Conservation (phyloP, 345 rosid species). For the Balakata baccata region DNA sequence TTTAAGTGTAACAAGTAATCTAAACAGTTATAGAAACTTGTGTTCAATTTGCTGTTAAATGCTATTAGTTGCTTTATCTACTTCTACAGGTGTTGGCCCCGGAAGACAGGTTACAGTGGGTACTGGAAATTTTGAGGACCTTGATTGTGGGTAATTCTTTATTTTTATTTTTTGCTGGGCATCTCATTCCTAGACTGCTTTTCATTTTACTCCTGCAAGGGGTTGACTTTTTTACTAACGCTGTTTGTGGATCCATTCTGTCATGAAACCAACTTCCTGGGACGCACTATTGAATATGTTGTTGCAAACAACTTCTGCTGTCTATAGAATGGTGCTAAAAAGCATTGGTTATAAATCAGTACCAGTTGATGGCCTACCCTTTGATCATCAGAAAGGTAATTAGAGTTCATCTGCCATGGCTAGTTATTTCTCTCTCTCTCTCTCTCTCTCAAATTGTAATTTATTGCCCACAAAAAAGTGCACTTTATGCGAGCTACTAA, state of each 20-base stretch:
- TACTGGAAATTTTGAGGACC: slow-evolving; percentile 68
- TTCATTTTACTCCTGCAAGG: neutral
- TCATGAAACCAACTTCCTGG: neutral
- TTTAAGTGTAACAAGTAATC: neutral
- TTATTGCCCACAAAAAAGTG: neutral
- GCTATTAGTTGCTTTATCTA: neutral
- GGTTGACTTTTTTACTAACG: neutral
- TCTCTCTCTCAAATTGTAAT: neutral
- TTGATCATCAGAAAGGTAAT: slow-evolving; percentile 75
- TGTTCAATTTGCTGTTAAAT: neutral
- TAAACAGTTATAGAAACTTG: neutral
- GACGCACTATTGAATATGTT: slow-evolving; percentile 4
- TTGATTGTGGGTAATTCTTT: slow-evolving; percentile 63
- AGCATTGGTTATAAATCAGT: slow-evolving; percentile 94
- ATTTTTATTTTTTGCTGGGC: neutral
- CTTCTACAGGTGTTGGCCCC: slow-evolving; percentile 51
- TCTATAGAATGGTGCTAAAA: slow-evolving; percentile 70
- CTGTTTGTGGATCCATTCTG: neutral
- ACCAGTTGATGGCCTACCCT: slow-evolving; percentile 66
- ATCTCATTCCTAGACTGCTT: neutral
- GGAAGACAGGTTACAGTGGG: slow-evolving; percentile 82
- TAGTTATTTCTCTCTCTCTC: neutral
- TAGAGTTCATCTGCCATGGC: neutral
- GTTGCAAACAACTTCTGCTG: slow-evolving; percentile 13
- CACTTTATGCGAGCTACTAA: neutral